These are phyloP conservation scores for Lobulomyces angularis DNA, from an alignment of 192 early-diverging fungal genomes.

Conservation along the genomic window DNA sequence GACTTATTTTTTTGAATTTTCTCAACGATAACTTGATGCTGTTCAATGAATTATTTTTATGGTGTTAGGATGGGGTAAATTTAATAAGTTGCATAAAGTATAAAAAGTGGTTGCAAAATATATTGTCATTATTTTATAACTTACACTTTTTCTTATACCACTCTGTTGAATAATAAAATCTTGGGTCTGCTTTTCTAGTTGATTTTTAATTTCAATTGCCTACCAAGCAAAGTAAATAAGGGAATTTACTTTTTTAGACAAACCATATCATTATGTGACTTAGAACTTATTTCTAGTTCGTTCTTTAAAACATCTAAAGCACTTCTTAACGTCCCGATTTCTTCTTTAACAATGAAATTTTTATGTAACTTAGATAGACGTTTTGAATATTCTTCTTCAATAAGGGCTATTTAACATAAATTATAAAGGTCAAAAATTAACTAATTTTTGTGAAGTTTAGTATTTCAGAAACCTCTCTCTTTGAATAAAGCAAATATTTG, in stretches of 20 bases:
- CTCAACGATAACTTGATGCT: constrained; percentile 34
- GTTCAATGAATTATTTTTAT: constrained; percentile 1
- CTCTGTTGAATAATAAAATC: constrained; percentile 29
- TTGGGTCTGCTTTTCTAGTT: constrained; percentile 28
- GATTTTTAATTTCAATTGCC: constrained; percentile 30
- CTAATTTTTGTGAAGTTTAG: not conserved
- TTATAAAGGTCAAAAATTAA: not conserved
- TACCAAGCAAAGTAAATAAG: no score
- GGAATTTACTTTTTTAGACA: no score
- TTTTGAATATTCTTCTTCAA: constrained; percentile 47
- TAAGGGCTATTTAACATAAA: constrained; percentile 5
- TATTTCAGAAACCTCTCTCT: constrained; percentile 28
- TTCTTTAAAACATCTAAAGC: constrained; percentile 29
- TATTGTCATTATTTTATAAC: not conserved
- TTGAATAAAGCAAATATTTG: constrained; percentile 29
- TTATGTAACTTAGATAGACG: constrained; percentile 35
- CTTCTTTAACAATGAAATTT: constrained; percentile 32
- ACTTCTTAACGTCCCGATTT: constrained; percentile 40
- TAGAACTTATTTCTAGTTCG: constrained; percentile 31
- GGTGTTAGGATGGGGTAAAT: not conserved
- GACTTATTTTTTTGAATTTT: constrained; percentile 29
- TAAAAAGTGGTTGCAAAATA: not conserved
- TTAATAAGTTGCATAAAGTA: not conserved
- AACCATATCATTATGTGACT: constrained; percentile 30
- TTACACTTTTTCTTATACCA: constrained; percentile 29